A percentile compares a stretch with the other conserved stretches of the same genome.
Evolutionary conservation across 2,329 filamentous ascomycete species (phyloP).

Genomic region (Metarhizium anisopliae): DNA sequence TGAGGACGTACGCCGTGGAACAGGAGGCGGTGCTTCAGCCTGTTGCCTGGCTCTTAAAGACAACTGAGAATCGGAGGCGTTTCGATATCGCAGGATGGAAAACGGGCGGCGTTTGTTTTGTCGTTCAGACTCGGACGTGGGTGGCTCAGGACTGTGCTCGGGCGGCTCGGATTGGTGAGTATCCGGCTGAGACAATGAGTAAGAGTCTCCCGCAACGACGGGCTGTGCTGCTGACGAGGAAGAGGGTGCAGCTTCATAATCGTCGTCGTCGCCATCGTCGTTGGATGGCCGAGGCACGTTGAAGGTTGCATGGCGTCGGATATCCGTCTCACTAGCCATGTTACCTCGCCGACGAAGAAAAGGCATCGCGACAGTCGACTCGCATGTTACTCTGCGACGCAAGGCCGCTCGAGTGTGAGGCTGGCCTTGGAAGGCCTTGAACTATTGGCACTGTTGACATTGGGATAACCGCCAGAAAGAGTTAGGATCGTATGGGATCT

Average conservation of each 20-base stretch:
- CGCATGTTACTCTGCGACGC: constrained; percentile 26
- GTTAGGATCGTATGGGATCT: not conserved
- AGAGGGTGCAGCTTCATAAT: constrained; percentile 11
- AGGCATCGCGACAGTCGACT: constrained; percentile 39
- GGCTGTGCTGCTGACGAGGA: constrained; percentile 6
- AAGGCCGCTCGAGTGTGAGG: not conserved
- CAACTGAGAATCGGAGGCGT: constrained; percentile 88
- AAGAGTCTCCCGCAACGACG: constrained; percentile 4
- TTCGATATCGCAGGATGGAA: constrained; percentile 72
- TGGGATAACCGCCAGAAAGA: not conserved
- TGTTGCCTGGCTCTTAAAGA: constrained; percentile 67
- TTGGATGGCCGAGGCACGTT: constrained; percentile 19
- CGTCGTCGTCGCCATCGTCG: constrained; percentile 15
- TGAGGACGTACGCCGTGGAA: constrained; percentile 44
- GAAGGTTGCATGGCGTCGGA: constrained; percentile 41
- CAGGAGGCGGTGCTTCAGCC: constrained; percentile 44
- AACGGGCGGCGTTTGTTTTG: constrained; percentile 50
- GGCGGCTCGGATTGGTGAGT: constrained; percentile 26
- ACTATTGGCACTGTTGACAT: not conserved
- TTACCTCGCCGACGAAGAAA: constrained; percentile 54
- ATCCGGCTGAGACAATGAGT: constrained; percentile 13
- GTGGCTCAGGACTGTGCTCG: constrained; percentile 28
- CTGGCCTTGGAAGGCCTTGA: not conserved
- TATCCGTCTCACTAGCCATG: constrained; percentile 50
- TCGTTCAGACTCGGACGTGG: constrained; percentile 25